Evolutionary conservation across 2,329 filamentous ascomycete species (phyloP), one percentile per base, ranked within the genome.

Genomic region (Aspergillus caelatus): DNA sequence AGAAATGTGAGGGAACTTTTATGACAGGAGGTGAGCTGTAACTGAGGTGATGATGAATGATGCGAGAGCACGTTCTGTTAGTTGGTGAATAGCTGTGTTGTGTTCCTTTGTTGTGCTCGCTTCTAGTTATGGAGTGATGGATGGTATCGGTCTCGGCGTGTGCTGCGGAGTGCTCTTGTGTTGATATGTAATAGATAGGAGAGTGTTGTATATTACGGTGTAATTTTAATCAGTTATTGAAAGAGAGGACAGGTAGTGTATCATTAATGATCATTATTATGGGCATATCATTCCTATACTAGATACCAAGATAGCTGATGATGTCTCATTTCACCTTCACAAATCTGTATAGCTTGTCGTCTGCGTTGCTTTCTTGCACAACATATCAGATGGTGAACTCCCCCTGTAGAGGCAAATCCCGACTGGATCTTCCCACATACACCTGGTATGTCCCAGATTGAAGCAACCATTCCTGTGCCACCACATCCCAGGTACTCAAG

Each of bases 401-500:
- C 6, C 64, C 65, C 16, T 50, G 61, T 39, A 72, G 48, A 8
- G 68, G 69, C 19, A 73, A 54, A 32, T 74, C 64, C 3, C 70
- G 62, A 45, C 69, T 73, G 23, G 65, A 69, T 4, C 57, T 61
- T 11, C 72, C 72, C 30, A 74, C 72, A 60, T 66, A 70, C 5
- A 74, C 55, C 21, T 64, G 45, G 28, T 69, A 71, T 14, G 58
- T 48, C 4, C 68, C 67, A 14, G 61, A 23, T 30, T 50, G 67
- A 34, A 67, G 56, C 53, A 57, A 57, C 72, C 71, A 74, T 30
- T 71, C 46, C 62, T 76, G 73, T 8, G 68, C 67, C 32, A 54
- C 53, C 1, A 68, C 64, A 66, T 74, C 74, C 74, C 74, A 76
- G 14, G 58, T 65, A 60, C 74, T 75, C 52, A 75, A 41, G 43